Evolutionary conservation across 305 asterid species (phyloP).

Genomic region (Fraxinus ornus): DNA sequence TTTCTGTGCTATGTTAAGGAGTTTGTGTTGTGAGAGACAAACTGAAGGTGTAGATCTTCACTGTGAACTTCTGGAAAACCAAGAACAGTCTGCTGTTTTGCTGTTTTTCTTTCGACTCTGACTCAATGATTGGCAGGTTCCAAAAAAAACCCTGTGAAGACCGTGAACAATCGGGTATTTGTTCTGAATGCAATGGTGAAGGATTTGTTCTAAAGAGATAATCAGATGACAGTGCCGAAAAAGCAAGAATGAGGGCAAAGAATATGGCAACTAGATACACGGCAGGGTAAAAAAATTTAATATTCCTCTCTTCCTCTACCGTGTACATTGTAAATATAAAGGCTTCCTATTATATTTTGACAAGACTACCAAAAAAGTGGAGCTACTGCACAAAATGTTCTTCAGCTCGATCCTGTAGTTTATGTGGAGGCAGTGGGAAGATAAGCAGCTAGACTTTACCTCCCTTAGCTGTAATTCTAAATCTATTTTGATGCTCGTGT

Average conservation of each 20-base stretch:
- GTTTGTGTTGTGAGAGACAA: background rate
- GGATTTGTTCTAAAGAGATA: constrained; percentile 69
- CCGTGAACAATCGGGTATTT: constrained; percentile 69
- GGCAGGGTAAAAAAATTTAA: constrained; percentile 55
- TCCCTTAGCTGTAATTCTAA: background rate
- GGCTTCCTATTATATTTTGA: constrained; percentile 42
- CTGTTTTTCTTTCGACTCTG: background rate
- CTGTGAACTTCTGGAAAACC: background rate
- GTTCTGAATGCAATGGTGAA: constrained; percentile 79
- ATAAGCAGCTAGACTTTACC: constrained; percentile 35
- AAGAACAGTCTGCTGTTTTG: background rate
- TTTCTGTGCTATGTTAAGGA: background rate
- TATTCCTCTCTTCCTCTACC: background rate
- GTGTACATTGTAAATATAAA: background rate
- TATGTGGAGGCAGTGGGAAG: constrained; percentile 76
- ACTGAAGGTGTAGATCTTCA: background rate
- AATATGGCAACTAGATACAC: constrained; percentile 74
- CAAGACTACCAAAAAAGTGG: constrained; percentile 81
- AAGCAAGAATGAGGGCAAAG: constrained; percentile 60
- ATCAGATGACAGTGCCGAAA: constrained; percentile 59
- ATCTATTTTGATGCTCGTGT: background rate
- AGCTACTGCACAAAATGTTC: constrained; percentile 92
- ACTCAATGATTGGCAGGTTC: constrained; percentile 32
- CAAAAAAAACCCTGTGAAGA: constrained; percentile 44
- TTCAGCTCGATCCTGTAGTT: constrained; percentile 64